phyloP scores from a whole-genome alignment of 257 asterid species.

The Mentha longifolia region DNA sequence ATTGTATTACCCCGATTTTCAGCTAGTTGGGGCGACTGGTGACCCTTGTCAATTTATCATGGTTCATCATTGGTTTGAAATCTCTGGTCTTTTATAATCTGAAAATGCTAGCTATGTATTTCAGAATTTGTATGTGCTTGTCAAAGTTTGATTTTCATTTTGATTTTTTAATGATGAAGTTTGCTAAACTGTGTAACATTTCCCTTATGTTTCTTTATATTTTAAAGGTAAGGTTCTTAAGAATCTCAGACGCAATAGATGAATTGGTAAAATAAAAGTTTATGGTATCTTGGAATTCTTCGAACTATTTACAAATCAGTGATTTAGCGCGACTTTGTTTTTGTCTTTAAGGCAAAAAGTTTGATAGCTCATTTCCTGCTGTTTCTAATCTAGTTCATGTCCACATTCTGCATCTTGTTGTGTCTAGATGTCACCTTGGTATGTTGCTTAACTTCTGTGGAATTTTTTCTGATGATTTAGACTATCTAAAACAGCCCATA shows the following conservation, averaged over 20 bases:
- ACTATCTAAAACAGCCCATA: not conserved
- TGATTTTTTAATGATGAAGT: not conserved
- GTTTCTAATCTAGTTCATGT: not conserved
- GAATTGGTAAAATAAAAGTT: not conserved
- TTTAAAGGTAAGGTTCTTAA: no score
- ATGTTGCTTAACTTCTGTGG: not conserved
- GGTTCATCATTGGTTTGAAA: conserved; percentile 3
- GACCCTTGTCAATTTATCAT: not conserved
- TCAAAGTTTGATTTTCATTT: no score
- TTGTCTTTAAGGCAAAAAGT: not conserved
- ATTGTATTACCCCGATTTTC: not conserved
- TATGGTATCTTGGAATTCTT: not conserved
- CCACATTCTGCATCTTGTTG: conserved; percentile 3
- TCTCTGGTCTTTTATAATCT: not conserved
- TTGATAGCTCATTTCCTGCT: not conserved
- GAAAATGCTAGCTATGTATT: no score
- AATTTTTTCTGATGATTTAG: not conserved
- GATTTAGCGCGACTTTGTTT: not conserved
- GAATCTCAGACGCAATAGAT: not conserved
- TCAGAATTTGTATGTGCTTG: no score
- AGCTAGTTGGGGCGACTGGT: not conserved
- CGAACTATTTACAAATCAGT: not conserved
- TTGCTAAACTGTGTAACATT: not conserved
- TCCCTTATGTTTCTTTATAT: no score
- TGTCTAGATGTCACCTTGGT: not conserved